Conservation (phyloP, 1,139 yeast species). For the Arxiozyma slooffiae region DNA sequence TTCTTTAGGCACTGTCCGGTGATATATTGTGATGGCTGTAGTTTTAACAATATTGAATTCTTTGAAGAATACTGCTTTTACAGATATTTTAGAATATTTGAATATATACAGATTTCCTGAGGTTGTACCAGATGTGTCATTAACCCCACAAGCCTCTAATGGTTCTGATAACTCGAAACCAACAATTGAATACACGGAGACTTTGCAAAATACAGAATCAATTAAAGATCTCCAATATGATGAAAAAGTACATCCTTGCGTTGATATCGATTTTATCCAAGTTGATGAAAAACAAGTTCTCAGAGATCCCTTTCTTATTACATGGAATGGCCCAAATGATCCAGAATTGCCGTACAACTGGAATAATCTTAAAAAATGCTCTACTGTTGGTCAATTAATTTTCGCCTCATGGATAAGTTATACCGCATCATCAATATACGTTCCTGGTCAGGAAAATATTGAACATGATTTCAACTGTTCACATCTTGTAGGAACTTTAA, state of each 20-base stretch:
- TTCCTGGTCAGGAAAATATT: constrained; percentile 38
- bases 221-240: too few relatives aligned
- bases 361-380: constrained; percentile 35
- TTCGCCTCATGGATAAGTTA: constrained; percentile 45
- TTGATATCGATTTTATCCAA: neutral
- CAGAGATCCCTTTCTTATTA: constrained; percentile 41
- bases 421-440: constrained; percentile 52
- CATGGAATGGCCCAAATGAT: constrained; percentile 33
- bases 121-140: neutral
- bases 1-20: too few relatives aligned
- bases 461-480: constrained; percentile 14
- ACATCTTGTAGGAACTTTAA: constrained; percentile 16
- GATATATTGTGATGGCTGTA: neutral
- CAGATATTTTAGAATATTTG: neutral
- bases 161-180: neutral
- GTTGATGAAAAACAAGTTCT: neutral
- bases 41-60: neutral
- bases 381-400: constrained; percentile 36
- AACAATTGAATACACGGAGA: neutral
- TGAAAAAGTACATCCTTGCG: too few relatives aligned
- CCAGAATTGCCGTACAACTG: constrained; percentile 54
- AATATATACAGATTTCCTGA: neutral
- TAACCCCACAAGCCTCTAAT: neutral
- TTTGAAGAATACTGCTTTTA: neutral
- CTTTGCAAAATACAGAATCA: neutral